Evolutionary conservation across 805 yeast species (phyloP), one percentile per base, ranked within the genome.

Genomic region (Starmerella sp.): DNA sequence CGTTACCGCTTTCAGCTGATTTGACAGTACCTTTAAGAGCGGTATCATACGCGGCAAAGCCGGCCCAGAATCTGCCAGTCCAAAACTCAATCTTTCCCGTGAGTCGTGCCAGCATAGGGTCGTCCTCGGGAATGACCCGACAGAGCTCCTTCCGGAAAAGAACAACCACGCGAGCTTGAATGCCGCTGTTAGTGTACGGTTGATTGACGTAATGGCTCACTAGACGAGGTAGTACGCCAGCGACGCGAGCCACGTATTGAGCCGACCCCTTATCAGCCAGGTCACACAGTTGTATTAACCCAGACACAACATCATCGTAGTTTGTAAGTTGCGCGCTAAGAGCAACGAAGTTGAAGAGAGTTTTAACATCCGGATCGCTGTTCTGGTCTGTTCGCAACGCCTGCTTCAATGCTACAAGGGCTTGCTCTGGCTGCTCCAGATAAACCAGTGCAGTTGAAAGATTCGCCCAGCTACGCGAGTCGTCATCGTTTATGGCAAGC

Each of bases 391-490:
- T 75, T 42, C 83, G 73, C 17, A 86, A 76, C 0, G 97, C 96
- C 59, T 81, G 81, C 64, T 84, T 81, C 62, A 91, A 73, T 1
- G 98, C 96, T 59, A 79, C 81, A 65, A 86, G 83, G 0, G 97
- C 95, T 61, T 88, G 95, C 59, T 78, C 77, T 22, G 78, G 68
- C 67, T 86, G 85, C 52, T 77, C 82, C 52, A 77, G 65, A 58
- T 77, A 78, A 41, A 89, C 70, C 53, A 86, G 75, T 0, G 96
- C 82, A 10, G 93, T 82, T 5, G 95, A 88, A 62, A 93, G 75
- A 65, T 93, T 93, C 10, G 95, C 82, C 98, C 98, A 93, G 2
- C 95, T 80, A 65, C 81, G 81, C 1, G 90, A 75, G 63, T 82
- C 88, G 0, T 82, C 76, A 29, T 86, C 95, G 66, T 89, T 96